A percentile compares a stretch with the other conserved stretches of the same genome.
Conservation (phyloP, 148 eudicot species). For the Spergularia marina region DNA sequence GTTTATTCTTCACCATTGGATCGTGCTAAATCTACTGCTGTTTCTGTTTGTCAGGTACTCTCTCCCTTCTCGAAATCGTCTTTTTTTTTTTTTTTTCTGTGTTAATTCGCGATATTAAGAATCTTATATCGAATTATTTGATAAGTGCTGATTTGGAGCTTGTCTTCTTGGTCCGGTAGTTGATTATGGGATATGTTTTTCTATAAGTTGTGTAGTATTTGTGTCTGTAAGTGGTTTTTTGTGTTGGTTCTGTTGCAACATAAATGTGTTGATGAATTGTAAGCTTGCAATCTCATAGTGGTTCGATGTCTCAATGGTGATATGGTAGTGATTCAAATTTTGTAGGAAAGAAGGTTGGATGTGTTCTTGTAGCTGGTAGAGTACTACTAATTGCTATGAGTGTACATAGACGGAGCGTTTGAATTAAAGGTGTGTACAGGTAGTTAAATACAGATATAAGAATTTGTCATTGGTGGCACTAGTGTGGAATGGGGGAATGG, state of each 20-base stretch:
- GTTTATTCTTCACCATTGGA: conserved; percentile 91
- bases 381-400: background rate
- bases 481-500: background rate
- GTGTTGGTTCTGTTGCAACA: background rate
- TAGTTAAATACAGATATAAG: background rate
- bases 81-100: background rate
- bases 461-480: background rate
- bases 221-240: background rate
- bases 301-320: background rate
- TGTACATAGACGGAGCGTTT: background rate
- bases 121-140: background rate
- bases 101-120: background rate
- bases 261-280: background rate
- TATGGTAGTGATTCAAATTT: background rate
- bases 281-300: background rate
- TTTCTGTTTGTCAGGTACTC: conserved; percentile 76
- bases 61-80: background rate
- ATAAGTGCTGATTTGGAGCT: background rate
- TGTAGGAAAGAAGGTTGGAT: background rate
- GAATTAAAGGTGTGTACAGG: background rate
- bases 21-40: conserved; percentile 82
- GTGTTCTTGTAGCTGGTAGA: background rate
- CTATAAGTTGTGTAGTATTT: background rate
- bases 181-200: background rate
- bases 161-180: background rate